A percentile compares a stretch with the other conserved stretches of the same genome.
Evolutionary conservation across 345 rosid species (phyloP).

Genomic region (Euphorbia tirucalli): DNA sequence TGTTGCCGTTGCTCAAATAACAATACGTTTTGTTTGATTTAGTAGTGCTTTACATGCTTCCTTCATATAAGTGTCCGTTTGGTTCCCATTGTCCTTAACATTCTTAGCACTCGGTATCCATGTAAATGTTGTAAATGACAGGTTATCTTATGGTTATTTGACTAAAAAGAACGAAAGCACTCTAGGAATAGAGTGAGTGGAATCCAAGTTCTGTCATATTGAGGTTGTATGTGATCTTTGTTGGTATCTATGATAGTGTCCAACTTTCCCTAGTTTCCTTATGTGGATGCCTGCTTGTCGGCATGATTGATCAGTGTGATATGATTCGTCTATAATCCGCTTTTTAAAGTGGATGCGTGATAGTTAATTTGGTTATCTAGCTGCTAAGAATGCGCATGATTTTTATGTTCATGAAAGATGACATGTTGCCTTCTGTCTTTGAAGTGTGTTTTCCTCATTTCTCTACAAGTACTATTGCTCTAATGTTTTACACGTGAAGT

Average conservation of each 20-base stretch:
- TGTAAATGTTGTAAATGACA: conserved; percentile 3
- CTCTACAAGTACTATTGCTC: too few relatives aligned
- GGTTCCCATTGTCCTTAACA: conserved; percentile 8
- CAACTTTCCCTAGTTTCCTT: conserved; percentile 74
- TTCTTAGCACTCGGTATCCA: conserved; percentile 7
- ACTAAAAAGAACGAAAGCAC: conserved; percentile 53
- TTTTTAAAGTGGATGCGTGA: conserved; percentile 97
- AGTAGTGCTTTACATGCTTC: conserved; percentile 57
- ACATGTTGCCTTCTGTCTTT: too few relatives aligned
- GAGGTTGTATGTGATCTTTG: conserved; percentile 66
- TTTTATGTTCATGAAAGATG: too few relatives aligned
- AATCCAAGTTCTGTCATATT: conserved; percentile 47
- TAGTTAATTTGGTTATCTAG: too few relatives aligned
- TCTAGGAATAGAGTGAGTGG: conserved; percentile 50
- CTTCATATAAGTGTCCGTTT: conserved; percentile 89
- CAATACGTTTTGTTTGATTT: conserved; percentile 82
- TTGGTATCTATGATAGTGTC: conserved; percentile 76
- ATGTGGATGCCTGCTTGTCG: conserved; percentile 90
- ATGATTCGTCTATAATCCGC: conserved; percentile 66
- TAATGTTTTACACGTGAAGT: too few relatives aligned
- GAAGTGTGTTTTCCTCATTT: too few relatives aligned
- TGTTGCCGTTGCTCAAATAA: conserved; percentile 75
- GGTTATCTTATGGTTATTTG: conserved; percentile 18
- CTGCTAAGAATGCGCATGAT: too few relatives aligned
- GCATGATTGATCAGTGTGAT: conserved; percentile 74